Evolutionary conservation across 1,139 yeast species (phyloP).

Genomic region (Candida sp.): DNA sequence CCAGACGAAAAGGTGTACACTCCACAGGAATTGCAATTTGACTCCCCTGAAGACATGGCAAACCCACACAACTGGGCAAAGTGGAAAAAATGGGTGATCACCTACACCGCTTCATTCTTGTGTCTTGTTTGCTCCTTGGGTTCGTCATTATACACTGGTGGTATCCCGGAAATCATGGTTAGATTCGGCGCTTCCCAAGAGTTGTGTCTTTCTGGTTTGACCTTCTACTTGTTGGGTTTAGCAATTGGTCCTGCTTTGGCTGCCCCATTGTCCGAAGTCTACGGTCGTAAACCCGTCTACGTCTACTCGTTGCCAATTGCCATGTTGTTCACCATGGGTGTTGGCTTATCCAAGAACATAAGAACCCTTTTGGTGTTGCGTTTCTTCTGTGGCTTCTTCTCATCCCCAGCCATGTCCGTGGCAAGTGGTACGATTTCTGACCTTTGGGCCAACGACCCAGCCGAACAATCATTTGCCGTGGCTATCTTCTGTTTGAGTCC

Average conservation of each 20-base stretch:
- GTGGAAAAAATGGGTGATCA: conserved; percentile 65
- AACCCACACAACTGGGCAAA: conserved; percentile 71
- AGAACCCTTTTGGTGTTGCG: conserved; percentile 67
- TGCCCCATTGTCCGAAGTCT: conserved; percentile 80
- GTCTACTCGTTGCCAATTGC: conserved; percentile 63
- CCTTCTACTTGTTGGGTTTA: conserved; percentile 72
- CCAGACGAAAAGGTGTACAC: conserved; percentile 20
- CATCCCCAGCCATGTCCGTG: conserved; percentile 85
- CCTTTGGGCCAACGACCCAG: conserved; percentile 59
- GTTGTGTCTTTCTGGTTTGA: conserved; percentile 66
- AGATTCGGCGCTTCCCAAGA: conserved; percentile 58
- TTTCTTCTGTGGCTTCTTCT: conserved; percentile 79
- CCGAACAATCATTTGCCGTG: conserved; percentile 69
- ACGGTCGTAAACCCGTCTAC: conserved; percentile 72
- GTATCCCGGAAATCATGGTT: conserved; percentile 54
- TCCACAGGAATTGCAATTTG: conserved; percentile 60
- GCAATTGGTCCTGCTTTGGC: conserved; percentile 75
- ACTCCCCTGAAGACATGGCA: conserved; percentile 57
- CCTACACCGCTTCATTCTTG: conserved; percentile 63
- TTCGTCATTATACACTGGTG: conserved; percentile 68
- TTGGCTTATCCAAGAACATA: conserved; percentile 65
- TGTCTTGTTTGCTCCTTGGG: conserved; percentile 76
- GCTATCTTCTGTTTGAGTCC: conserved; percentile 73
- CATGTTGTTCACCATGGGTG: conserved; percentile 79
- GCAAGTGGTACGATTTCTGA: conserved; percentile 91